Evolutionary conservation across 768 basidiomycete species (phyloP), one percentile per base, ranked within the genome.

Genomic region (Phlebiopsis gigantea): DNA sequence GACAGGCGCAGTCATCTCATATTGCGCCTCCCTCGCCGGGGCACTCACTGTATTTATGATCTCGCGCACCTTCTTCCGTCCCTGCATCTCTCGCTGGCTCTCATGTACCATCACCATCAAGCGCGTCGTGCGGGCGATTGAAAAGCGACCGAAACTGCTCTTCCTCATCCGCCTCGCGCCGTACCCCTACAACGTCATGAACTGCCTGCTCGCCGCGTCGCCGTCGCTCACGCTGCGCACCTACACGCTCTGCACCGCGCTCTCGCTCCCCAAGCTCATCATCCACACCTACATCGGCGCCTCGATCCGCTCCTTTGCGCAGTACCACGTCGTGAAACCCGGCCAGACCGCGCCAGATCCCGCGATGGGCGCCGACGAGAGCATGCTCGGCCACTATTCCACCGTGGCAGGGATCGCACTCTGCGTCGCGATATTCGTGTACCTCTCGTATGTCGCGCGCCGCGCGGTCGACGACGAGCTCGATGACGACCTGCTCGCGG

Each of bases 161-260:
- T 93, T 96, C 75, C 82, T 96, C 58, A 90, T 97, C 63, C 88
- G 94, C 49, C 78, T 94, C 54, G 93, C 90, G n/a, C 91, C 91
- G 3, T 92, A 93, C 68, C 90, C 88, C 0, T 92, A 89, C 75
- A 96, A 96, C 73, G 89, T 96, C 65, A 91, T 96, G 85, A 97
- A 96, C 75, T 90, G 88, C 66, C 83, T 97, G 47, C 81, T 97
- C 47, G 93, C 94, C 7, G 90, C 91, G 2, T 84, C 89, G n/a
- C 85, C 86, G 29, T 83, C 87, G 5, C 82, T 95, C 62, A 86
- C 85, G 4, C 77, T 94, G 61, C 77, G 78, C 61, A 91, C 89
- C 24, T 93, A 93, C 75, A 81, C 84, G 41, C 67, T 81, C 49
- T 87, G 89, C 76, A 93, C 94, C 22, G 86, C 85, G 14, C 77